Base-by-base conservation (phyloP, 257 asterid species). In the Ilex asprella region DNA sequence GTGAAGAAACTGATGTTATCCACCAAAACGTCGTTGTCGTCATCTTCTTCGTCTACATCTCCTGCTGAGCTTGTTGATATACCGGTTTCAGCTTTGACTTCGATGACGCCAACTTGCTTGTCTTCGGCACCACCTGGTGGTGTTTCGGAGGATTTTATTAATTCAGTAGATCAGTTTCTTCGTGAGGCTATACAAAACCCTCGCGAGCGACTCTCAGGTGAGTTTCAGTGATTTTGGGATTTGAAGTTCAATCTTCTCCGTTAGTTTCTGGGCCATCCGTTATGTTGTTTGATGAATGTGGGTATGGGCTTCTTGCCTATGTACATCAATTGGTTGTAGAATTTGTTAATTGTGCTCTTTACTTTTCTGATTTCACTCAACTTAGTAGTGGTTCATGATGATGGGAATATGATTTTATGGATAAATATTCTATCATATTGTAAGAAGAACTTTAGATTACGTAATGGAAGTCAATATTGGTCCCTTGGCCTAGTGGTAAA, bases 111-210 rank as follows among this genome's bases (percentile, higher is more conserved):
- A n/a, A 32, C 59, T 41, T 66, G 58, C 39, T 69, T 60, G 2
- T 41, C 65, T 29, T 61, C 65, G 47, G n/a, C 54, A 3, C 64
- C 67, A 32, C 74, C 41, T 60, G 78, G 60, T 13, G 77, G 66
- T 29, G 63, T 67, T 51, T 68, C 86, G 16, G 97, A 84, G 7
- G 85, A 82, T 75, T 80, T 75, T 74, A 65, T 87, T n/a, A 81
- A 67, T 74, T 78, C 95, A 0, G 99, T 94, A 61, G 99, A 94
- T 84, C 97, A 84, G 84, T 90, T 94, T 77, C 76, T 94, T 57
- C 82, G 87, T 50, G 99, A 94, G 70, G 99, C 99, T 56, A 69
- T 94, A 68, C 99, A 94, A 77, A 94, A 94, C 82, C 96, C 99
- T 62, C 89, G 99, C 6, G 99, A 94, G 76, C 95, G 99, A 30